A percentile compares a stretch with the other conserved stretches of the same genome.
Conservation (phyloP, 129 eudicot species). For the Artemisia tridentata region DNA sequence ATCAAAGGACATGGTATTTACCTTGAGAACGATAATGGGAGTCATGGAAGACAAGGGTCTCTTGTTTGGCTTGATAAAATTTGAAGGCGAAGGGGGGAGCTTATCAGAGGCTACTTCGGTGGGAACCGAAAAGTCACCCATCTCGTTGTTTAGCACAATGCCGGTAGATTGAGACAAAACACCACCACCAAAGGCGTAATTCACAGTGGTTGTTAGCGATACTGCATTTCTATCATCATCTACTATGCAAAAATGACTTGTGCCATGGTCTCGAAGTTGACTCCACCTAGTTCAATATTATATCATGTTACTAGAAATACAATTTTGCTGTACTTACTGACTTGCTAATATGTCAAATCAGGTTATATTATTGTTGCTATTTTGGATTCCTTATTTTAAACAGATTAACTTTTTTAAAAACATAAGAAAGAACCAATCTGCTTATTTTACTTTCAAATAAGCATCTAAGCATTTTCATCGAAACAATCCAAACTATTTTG, state of each 20-base stretch:
- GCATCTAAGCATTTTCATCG: no score
- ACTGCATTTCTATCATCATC: conserved; percentile 88
- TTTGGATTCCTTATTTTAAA: no score
- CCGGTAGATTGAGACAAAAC: conserved; percentile 91
- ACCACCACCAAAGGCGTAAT: conserved; percentile 72
- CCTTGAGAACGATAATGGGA: conserved; percentile 88
- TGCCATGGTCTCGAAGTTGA: conserved; percentile 83
- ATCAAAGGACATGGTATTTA: conserved; percentile 9
- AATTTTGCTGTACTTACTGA: not conserved
- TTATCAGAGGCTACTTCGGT: conserved; percentile 54
- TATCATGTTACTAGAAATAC: not conserved
- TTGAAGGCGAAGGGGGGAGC: conserved; percentile 87
- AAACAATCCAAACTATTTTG: no score
- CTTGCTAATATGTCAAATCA: no score
- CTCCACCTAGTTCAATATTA: conserved; percentile 58
- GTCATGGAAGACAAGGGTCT: conserved; percentile 96
- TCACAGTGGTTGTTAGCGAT: conserved; percentile 83
- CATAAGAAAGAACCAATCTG: no score
- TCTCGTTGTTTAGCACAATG: conserved; percentile 73
- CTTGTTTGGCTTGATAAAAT: conserved; percentile 76
- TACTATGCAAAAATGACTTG: conserved; percentile 91
- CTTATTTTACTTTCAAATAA: no score
- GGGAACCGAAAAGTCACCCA: conserved; percentile 79
- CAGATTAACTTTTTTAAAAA: no score
- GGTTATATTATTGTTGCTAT: no score